Percentiles rank a stretch among this genome's conserved stretches.
Conservation (phyloP, 1,284 basidiomycete genomes). For the Hortiboletus rubellus region DNA sequence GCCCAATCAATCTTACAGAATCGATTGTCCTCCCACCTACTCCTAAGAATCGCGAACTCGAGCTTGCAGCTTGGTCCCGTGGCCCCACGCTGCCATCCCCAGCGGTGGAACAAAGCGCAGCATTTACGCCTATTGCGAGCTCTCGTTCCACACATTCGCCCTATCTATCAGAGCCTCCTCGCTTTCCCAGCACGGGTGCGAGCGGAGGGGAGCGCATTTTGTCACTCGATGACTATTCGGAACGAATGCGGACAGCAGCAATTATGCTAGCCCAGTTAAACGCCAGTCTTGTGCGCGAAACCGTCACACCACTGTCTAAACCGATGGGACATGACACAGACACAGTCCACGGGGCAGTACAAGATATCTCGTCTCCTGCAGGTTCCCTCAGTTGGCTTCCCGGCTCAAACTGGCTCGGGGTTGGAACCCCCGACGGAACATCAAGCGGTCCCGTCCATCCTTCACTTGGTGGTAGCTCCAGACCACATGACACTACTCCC, state of each 20-base stretch:
- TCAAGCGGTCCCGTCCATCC: constrained; percentile 33
- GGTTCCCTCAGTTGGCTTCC: constrained; percentile 60
- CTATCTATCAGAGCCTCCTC: constrained; percentile 6
- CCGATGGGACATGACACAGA: constrained; percentile 34
- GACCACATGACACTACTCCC: constrained; percentile 23
- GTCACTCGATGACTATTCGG: constrained; percentile 94
- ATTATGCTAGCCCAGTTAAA: constrained; percentile 98
- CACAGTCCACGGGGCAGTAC: constrained; percentile 1
- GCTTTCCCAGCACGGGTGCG: not conserved
- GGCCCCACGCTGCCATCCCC: constrained; percentile 57
- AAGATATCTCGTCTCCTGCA: constrained; percentile 29
- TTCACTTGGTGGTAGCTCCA: constrained; percentile 31
- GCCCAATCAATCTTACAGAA: constrained; percentile 74
- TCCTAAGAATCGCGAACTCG: constrained; percentile 89
- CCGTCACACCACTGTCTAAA: constrained; percentile 37
- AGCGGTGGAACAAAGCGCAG: constrained; percentile 32
- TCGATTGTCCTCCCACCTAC: constrained; percentile 74
- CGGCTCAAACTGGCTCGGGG: constrained; percentile 59
- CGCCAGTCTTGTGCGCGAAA: constrained; percentile 69
- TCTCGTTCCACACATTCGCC: constrained; percentile 13
- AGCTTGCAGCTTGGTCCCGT: constrained; percentile 81
- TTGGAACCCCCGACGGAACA: constrained; percentile 30
- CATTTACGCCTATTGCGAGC: constrained; percentile 11
- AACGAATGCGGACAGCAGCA: constrained; percentile 97
- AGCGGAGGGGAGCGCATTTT: constrained; percentile 30